Percentiles rank a stretch among this genome's conserved stretches.
Evolutionary conservation across 2,329 filamentous ascomycete genomes (phyloP).

Genomic region (Fusarium sp.): DNA sequence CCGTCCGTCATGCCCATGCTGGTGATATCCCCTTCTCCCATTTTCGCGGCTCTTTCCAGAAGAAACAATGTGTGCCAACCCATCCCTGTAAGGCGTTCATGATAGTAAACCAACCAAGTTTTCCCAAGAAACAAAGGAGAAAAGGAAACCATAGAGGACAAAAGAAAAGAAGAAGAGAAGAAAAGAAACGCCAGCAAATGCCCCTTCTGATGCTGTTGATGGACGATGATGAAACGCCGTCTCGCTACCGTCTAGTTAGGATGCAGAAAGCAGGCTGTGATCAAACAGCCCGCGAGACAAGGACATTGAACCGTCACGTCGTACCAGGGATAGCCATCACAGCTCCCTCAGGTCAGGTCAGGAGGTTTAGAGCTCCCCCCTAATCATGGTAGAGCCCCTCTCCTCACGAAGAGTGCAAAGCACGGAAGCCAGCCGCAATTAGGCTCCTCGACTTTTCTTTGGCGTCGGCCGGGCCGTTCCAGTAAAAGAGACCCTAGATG

Average conservation of each 20-base stretch:
- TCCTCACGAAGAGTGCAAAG: constrained; percentile 57
- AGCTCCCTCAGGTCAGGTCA: not conserved
- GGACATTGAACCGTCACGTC: constrained; percentile 20
- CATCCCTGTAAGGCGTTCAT: constrained; percentile 26
- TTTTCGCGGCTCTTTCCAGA: constrained; percentile 30
- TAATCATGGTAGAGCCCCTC: not conserved
- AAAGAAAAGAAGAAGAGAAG: not conserved
- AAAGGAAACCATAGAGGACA: not conserved
- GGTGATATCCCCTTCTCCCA: constrained; percentile 14
- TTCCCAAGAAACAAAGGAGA: constrained; percentile 7
- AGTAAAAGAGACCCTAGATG: constrained; percentile 80
- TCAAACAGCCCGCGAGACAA: constrained; percentile 14
- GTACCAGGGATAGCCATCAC: constrained; percentile 11
- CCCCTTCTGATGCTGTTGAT: constrained; percentile 23
- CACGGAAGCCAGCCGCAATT: constrained; percentile 67
- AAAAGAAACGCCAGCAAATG: constrained; percentile 30
- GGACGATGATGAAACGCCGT: constrained; percentile 28
- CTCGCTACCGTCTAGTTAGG: constrained; percentile 26
- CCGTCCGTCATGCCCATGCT: constrained; percentile 7
- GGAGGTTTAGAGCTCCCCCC: not conserved
- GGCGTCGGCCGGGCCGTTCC: constrained; percentile 79
- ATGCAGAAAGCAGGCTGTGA: constrained; percentile 22
- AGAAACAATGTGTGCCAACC: constrained; percentile 17
- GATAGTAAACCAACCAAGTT: constrained; percentile 5
- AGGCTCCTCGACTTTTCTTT: constrained; percentile 67